Evolutionary conservation across 805 yeast genomes (phyloP).

Genomic region (Monosporozyma solicola): DNA sequence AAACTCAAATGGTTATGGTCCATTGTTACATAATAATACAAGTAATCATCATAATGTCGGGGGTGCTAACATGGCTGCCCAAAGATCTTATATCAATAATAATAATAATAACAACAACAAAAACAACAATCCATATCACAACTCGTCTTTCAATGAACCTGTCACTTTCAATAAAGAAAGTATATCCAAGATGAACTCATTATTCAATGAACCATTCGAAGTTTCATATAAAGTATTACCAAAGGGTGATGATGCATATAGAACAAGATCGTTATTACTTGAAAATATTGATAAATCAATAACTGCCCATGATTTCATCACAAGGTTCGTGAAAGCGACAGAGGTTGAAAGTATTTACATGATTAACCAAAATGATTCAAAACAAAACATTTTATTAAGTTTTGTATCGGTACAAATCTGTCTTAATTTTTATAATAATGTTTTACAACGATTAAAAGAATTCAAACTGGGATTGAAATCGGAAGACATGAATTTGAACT

Average conservation of each 20-base stretch:
- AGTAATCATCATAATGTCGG: background rate
- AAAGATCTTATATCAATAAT: background rate
- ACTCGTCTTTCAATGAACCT: background rate
- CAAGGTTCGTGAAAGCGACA: conserved; percentile 44
- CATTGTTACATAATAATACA: background rate
- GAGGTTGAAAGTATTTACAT: conserved; percentile 53
- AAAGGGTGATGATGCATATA: conserved; percentile 26
- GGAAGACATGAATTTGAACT: conserved; percentile 30
- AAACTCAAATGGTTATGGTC: background rate
- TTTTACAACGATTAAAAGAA: conserved; percentile 30
- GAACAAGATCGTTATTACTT: conserved; percentile 26
- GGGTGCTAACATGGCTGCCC: background rate
- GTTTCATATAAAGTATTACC: conserved; percentile 22
- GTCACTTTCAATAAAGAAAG: background rate
- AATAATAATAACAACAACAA: background rate
- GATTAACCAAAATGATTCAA: conserved; percentile 27
- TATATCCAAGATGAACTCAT: conserved; percentile 1
- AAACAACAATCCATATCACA: background rate
- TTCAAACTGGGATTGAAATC: conserved; percentile 33
- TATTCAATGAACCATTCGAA: conserved; percentile 13
- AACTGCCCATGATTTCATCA: conserved; percentile 16
- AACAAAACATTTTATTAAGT: conserved; percentile 20
- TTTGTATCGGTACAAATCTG: conserved; percentile 30
- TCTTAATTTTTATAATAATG: conserved; percentile 31
- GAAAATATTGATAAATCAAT: conserved; percentile 20